Evolutionary conservation across 257 asterid genomes (phyloP), one percentile per base, ranked within the genome.

Genomic region (Misopates orontium): DNA sequence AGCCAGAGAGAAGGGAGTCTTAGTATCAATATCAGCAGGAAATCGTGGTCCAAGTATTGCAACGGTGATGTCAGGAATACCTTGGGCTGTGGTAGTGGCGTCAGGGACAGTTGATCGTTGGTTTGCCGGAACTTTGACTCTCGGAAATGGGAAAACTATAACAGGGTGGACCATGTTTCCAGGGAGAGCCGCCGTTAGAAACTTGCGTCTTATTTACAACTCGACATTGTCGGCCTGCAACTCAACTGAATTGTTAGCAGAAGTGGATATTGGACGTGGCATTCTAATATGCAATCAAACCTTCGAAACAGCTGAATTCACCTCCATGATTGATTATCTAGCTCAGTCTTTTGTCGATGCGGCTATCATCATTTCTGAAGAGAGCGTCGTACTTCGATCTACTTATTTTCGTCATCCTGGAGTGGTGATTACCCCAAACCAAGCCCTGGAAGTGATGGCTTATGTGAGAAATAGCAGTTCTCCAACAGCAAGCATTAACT

Each of bases 41-140:
- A 77, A 77, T 20, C 70, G 78, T 0, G 82, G 82, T 3, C 73
- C 79, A 0, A 21, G 61, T 13, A 9, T 18, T 2, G 3, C 63
- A n/a, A 64, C 73, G 15, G n/a, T 77, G 10, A 16, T 41, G 1
- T 49, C 67, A 0, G 79, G 78, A 1, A 53, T 77, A 41, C 82
- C 82, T 0, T 77, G 82, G 82, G 79, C 60, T 2, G 14, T 74
- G 8, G 72, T 73, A 0, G 82, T 77, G 10, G 76, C 79, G 10
- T 14, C 82, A 0, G 79, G 78, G 41, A 77, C 78, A 1, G 31
- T 73, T 5, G 82, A 77, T 22, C 73, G 82, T 7, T 77, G 82
- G 82, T 73, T 73, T 8, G 71, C 79, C 0, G 82, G 79, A 60
- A 73, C 72, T 0, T n/a, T 77, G 20, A 77, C 79, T 7, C 79